Evolutionary conservation across 2,329 filamentous ascomycete species (phyloP).

Genomic region (Paraphaeosphaeria minitans): DNA sequence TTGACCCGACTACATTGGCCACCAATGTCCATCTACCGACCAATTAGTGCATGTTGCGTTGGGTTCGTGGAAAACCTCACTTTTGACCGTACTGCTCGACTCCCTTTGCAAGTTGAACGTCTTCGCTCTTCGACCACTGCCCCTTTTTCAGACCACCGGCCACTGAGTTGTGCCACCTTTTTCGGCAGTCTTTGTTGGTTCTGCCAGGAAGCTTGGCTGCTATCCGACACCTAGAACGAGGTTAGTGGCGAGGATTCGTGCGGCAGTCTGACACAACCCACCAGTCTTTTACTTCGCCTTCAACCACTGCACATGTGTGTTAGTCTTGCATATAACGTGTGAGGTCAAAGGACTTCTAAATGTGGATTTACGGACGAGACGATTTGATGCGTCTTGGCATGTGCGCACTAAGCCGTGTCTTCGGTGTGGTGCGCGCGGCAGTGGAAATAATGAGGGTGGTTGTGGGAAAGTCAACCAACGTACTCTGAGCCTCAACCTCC

Average conservation of each 20-base stretch:
- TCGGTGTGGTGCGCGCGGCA: neutral
- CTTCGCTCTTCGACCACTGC: slow-evolving; percentile 47
- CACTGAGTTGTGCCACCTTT: slow-evolving; percentile 51
- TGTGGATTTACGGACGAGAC: neutral
- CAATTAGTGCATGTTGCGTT: neutral
- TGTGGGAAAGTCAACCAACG: neutral
- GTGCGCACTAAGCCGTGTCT: neutral
- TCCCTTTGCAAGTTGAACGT: slow-evolving; percentile 38
- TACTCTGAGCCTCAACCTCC: slow-evolving; percentile 33
- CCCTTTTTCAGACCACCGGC: slow-evolving; percentile 49
- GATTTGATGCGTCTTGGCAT: neutral
- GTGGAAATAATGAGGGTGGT: neutral
- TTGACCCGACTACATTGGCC: slow-evolving; percentile 45
- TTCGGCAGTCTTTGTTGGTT: slow-evolving; percentile 54
- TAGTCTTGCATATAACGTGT: neutral
- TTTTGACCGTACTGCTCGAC: slow-evolving; percentile 46
- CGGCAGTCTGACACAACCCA: neutral
- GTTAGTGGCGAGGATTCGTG: neutral
- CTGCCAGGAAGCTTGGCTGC: slow-evolving; percentile 46
- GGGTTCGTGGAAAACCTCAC: slow-evolving; percentile 20
- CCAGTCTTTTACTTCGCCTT: slow-evolving; percentile 37
- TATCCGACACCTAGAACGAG: slow-evolving; percentile 38
- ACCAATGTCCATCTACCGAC: slow-evolving; percentile 50
- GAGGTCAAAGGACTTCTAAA: neutral
- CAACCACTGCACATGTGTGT: slow-evolving; percentile 9